Conservation (phyloP, 768 basidiomycete species). For the Mycena galericulata region DNA sequence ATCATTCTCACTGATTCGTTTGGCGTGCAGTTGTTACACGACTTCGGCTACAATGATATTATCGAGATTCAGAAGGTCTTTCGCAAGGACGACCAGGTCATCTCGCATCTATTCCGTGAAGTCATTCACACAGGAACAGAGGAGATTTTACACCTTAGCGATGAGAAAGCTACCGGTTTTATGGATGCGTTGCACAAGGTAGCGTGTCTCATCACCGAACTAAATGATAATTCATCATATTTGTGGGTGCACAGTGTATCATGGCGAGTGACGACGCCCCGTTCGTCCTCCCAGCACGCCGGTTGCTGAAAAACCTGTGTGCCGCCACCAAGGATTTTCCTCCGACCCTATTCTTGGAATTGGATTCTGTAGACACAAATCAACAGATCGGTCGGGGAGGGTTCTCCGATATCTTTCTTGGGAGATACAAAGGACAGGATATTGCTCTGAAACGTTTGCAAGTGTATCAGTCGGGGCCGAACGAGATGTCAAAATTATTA, state of each 20-base stretch:
- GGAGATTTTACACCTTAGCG: slow-evolving; percentile 10
- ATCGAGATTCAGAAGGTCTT: neutral
- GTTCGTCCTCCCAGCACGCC: slow-evolving; percentile 3
- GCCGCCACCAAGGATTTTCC: slow-evolving; percentile 4
- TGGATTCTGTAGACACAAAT: slow-evolving; percentile 9
- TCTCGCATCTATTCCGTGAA: slow-evolving; percentile 1
- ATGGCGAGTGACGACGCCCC: slow-evolving; percentile 3
- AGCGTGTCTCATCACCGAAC: slow-evolving; percentile 1
- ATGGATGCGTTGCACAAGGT: slow-evolving; percentile 14
- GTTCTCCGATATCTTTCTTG: slow-evolving; percentile 6
- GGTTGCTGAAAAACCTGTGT: slow-evolving; percentile 11
- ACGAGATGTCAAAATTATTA: slow-evolving; percentile 2
- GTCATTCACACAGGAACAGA: slow-evolving; percentile 10
- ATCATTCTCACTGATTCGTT: slow-evolving; percentile 1
- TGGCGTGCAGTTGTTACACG: slow-evolving; percentile 9
- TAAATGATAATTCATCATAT: slow-evolving; percentile 2
- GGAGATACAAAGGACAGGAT: slow-evolving; percentile 6
- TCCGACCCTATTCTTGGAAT: slow-evolving; percentile 7
- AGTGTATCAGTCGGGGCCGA: neutral
- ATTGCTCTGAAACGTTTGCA: slow-evolving; percentile 8
- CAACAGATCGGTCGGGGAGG: slow-evolving; percentile 6
- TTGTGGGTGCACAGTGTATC: neutral
- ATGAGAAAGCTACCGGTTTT: slow-evolving; percentile 6
- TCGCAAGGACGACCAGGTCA: neutral
- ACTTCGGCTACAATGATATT: slow-evolving; percentile 1